Evolutionary conservation across 495 filamentous ascomycete species (phyloP).

Genomic region (Glonium stellatum): DNA sequence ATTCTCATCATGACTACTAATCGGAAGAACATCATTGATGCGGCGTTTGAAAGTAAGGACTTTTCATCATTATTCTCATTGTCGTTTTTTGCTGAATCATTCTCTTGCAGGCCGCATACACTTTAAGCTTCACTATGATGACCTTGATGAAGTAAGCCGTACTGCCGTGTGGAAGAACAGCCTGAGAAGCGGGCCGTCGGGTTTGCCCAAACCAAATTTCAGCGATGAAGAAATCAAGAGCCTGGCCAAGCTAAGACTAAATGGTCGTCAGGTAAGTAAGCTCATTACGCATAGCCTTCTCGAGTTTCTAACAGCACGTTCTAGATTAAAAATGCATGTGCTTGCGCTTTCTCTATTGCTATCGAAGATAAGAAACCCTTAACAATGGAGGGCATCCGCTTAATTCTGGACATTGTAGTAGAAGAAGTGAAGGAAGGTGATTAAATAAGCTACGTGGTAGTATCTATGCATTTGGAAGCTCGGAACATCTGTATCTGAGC

Average conservation of each 20-base stretch:
- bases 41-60: conserved; percentile 11
- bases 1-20: conserved; percentile 26
- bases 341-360: background rate
- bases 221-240: conserved; percentile 12
- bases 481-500: no score
- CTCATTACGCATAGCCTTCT: background rate
- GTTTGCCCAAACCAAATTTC: background rate
- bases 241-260: conserved; percentile 15
- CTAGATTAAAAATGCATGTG: background rate
- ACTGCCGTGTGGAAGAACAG: conserved; percentile 16
- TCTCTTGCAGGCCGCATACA: conserved; percentile 8
- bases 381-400: background rate
- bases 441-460: background rate
- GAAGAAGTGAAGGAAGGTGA: background rate
- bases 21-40: conserved; percentile 19
- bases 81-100: no score
- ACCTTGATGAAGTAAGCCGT: conserved; percentile 8
- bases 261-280: conserved; percentile 18
- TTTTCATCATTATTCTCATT: no score
- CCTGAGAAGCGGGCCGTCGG: background rate
- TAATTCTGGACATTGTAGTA: background rate
- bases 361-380: background rate
- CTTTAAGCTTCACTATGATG: conserved; percentile 12
- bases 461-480: no score
- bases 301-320: background rate